A percentile compares a stretch with the other conserved stretches of the same genome.
phyloP scores from a whole-genome alignment of 2,329 filamentous ascomycete genomes.

The Alternaria sp. region DNA sequence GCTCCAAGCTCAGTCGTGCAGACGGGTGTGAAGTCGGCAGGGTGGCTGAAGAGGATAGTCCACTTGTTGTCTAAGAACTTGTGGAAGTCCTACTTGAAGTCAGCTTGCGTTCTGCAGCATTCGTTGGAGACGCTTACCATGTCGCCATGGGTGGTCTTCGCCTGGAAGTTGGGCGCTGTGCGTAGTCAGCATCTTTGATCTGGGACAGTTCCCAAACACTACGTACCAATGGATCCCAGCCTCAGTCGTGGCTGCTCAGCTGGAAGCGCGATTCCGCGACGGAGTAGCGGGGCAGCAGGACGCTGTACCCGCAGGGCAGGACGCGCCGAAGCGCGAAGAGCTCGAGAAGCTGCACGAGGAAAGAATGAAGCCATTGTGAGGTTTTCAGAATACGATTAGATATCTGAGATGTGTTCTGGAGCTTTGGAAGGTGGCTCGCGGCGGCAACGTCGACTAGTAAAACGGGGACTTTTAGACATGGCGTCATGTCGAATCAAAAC shows the following conservation, averaged over 20 bases:
- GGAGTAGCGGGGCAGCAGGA: constrained; percentile 40
- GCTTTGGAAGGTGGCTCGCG: background rate
- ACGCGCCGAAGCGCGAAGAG: constrained; percentile 36
- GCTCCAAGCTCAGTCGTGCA: constrained; percentile 96
- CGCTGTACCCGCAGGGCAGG: constrained; percentile 35
- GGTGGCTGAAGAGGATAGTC: constrained; percentile 85
- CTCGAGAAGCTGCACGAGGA: constrained; percentile 45
- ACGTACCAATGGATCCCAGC: constrained; percentile 50
- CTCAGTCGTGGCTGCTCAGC: constrained; percentile 52
- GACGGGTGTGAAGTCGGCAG: constrained; percentile 88
- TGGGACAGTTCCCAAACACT: background rate
- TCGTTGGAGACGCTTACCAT: constrained; percentile 60
- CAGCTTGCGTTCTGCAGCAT: background rate
- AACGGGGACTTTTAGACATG: constrained; percentile 11
- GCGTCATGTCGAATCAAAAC: constrained; percentile 16
- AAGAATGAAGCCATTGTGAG: constrained; percentile 45
- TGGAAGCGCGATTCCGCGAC: constrained; percentile 47
- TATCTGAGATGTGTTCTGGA: background rate
- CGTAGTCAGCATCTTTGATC: background rate
- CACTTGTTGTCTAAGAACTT: constrained; percentile 80
- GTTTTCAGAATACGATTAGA: background rate
- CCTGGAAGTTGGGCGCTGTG: constrained; percentile 80
- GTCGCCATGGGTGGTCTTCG: constrained; percentile 77
- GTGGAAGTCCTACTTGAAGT: constrained; percentile 63
- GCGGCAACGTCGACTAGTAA: constrained; percentile 1